Conservation (phyloP, 768 basidiomycete species). For the Gloeopeniophorella convolvens region DNA sequence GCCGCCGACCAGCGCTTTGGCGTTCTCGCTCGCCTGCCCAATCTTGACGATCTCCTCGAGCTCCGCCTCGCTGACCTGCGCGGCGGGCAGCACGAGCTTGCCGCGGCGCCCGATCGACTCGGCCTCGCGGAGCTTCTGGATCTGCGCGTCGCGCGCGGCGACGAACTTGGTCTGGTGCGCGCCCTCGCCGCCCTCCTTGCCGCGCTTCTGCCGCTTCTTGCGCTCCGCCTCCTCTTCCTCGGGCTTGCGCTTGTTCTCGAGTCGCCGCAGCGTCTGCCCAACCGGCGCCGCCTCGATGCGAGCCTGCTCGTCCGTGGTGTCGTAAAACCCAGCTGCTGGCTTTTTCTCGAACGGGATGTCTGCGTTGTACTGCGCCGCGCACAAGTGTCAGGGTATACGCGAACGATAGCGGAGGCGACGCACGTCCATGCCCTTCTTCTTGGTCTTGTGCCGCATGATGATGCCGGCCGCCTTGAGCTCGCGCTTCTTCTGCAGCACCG, state of each 20-base stretch:
- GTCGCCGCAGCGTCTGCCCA: conserved; percentile 82
- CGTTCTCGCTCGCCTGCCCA: conserved; percentile 85
- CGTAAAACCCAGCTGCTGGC: conserved; percentile 93
- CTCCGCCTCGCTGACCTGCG: conserved; percentile 92
- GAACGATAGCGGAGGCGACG: conserved; percentile 26
- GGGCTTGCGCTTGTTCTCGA: conserved; percentile 93
- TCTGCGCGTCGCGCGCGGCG: conserved; percentile 95
- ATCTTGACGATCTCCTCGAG: conserved; percentile 99
- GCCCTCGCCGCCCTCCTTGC: conserved; percentile 55
- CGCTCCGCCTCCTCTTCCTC: conserved; percentile 93
- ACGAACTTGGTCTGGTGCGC: conserved; percentile 89
- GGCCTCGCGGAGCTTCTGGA: conserved; percentile 95
- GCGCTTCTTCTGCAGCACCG: conserved; percentile 94
- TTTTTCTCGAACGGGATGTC: conserved; percentile 99
- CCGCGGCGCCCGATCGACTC: conserved; percentile 88
- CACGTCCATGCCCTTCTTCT: conserved; percentile 97
- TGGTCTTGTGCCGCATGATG: conserved; percentile 91
- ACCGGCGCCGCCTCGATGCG: conserved; percentile 83
- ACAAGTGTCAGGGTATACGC: conserved; percentile 11
- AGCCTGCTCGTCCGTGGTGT: conserved; percentile 90
- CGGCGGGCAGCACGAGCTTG: conserved; percentile 75
- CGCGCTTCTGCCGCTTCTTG: conserved; percentile 80
- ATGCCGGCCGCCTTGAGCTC: conserved; percentile 98
- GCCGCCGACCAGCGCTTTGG: conserved; percentile 75
- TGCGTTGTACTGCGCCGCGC: conserved; percentile 74